A percentile compares a stretch with the other conserved stretches of the same genome.
Evolutionary conservation across 352 stramenopile species (phyloP).

Genomic region (Phytophthora fragariaefolia): DNA sequence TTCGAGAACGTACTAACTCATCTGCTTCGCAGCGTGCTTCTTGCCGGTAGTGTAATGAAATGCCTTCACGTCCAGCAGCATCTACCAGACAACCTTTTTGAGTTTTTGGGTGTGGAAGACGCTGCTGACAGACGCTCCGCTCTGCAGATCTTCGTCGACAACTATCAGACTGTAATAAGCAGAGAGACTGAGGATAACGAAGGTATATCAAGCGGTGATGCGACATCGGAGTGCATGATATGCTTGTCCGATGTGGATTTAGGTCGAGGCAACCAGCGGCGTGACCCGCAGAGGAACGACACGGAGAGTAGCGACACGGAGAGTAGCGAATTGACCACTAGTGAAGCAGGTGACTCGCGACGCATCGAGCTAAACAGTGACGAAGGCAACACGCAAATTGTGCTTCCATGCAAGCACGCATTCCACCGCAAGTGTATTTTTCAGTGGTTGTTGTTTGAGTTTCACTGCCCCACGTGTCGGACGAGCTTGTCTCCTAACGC

Average conservation of each 20-base stretch:
- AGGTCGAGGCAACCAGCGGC: not conserved
- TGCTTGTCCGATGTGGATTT: slow-evolving; percentile 44
- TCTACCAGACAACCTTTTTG: slow-evolving; percentile 51
- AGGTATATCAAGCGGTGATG: not conserved
- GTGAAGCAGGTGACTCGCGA: not conserved
- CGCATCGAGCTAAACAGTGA: too few relatives aligned
- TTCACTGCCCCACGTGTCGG: slow-evolving; percentile 68
- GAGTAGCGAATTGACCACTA: not conserved
- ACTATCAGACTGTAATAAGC: slow-evolving; percentile 1
- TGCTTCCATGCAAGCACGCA: slow-evolving; percentile 58
- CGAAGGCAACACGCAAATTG: slow-evolving; percentile 21
- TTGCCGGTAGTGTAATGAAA: slow-evolving; percentile 66
- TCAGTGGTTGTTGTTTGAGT: slow-evolving; percentile 67
- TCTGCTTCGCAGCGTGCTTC: slow-evolving; percentile 56
- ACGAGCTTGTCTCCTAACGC: slow-evolving; percentile 44
- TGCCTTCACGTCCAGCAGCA: slow-evolving; percentile 48
- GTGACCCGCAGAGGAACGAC: slow-evolving; percentile 1
- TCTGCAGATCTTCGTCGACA: slow-evolving; percentile 68
- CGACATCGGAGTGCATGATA: slow-evolving; percentile 39
- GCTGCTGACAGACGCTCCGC: slow-evolving; percentile 51
- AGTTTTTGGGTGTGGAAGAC: slow-evolving; percentile 57
- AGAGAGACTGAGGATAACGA: slow-evolving; percentile 20
- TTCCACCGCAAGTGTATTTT: slow-evolving; percentile 75
- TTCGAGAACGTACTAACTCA: slow-evolving; percentile 59
- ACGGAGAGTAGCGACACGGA: slow-evolving; percentile 1